Percentiles rank a stretch among this genome's conserved stretches.
phyloP scores from a whole-genome alignment of 2,329 filamentous ascomycete species.

The Byssochlamys sp. region DNA sequence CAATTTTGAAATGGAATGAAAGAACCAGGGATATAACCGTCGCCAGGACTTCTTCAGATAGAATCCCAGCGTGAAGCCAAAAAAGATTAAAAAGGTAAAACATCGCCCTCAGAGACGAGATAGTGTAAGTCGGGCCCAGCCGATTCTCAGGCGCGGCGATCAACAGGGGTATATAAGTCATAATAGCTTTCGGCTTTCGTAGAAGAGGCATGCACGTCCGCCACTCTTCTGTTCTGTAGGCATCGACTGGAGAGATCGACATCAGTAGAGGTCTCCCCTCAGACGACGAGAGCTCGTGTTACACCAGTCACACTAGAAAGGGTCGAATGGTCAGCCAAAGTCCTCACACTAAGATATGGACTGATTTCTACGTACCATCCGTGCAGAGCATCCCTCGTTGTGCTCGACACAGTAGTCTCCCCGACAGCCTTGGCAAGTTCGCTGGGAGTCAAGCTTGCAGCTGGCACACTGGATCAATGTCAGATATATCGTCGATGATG shows the following conservation, averaged over 20 bases:
- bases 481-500: not conserved
- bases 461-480: conserved; percentile 53
- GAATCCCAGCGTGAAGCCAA: not conserved
- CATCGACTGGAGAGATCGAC: not conserved
- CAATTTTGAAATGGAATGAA: not conserved
- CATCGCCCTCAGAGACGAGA: not conserved
- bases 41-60: not conserved
- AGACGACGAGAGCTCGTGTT: conserved; percentile 29
- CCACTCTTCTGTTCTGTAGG: not conserved
- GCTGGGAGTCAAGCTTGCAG: conserved; percentile 64
- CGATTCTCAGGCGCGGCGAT: not conserved
- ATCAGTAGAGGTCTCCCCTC: conserved; percentile 21
- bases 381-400: conserved; percentile 69
- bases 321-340: not conserved
- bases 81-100: not conserved
- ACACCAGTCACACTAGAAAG: conserved; percentile 35
- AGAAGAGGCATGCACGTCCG: not conserved
- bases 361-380: conserved; percentile 29
- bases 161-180: not conserved
- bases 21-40: not conserved
- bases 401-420: conserved; percentile 76
- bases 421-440: conserved; percentile 60
- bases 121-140: not conserved
- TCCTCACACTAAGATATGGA: not conserved
- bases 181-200: not conserved